Evolutionary conservation across 495 filamentous ascomycete species (phyloP), one percentile per base, ranked within the genome.

Genomic region (Lasiosphaeria miniovina): DNA sequence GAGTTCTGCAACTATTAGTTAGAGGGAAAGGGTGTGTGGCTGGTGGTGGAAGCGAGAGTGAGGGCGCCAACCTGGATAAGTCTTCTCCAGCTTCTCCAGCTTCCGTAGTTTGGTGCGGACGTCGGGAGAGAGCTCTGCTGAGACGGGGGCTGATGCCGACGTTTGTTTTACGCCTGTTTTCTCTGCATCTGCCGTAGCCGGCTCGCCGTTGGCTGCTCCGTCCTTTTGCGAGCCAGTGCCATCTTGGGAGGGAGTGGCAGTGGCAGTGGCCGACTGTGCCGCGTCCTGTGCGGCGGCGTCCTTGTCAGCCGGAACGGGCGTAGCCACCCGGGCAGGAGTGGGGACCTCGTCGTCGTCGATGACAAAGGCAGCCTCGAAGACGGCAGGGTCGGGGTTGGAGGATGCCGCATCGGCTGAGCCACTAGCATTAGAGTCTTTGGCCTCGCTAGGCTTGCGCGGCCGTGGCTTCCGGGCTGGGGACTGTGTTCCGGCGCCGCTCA

Each of bases 71-170:
- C 92, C 91, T 69, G 88, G 83, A 71, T 96, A 96, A 63, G 87
- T 88, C 7, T 85, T 77, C 65, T 96, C 92, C n/a, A 97, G 69
- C 68, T 89, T 96, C 53, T 91, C 91, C 36, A 97, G 76, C 72
- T 88, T 91, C 45, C 86, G 80, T 40, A 96, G 70, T 68, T 82
- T 87, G 24, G 84, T 80, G 36, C 80, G 82, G 5, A 96, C 79
- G 40, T 96, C 90, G 36, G 83, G 78, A 2, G 94, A 83, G 17
- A 98, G 73, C 40, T 93, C 90, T n/a, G 75, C 52, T 0, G 72
- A 49, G 43, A 73, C 43, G 9, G 73, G 65, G 2, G 55, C 33
- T 6, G 49, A 53, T 46, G 57, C 14, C 12, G 38, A 32, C 24
- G 24, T 24, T 24, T 24, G 24, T 24, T 24, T 24, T 24, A 2